Evolutionary conservation across 148 eudicot species (phyloP).

Genomic region (Rhododendron ferrugineum): DNA sequence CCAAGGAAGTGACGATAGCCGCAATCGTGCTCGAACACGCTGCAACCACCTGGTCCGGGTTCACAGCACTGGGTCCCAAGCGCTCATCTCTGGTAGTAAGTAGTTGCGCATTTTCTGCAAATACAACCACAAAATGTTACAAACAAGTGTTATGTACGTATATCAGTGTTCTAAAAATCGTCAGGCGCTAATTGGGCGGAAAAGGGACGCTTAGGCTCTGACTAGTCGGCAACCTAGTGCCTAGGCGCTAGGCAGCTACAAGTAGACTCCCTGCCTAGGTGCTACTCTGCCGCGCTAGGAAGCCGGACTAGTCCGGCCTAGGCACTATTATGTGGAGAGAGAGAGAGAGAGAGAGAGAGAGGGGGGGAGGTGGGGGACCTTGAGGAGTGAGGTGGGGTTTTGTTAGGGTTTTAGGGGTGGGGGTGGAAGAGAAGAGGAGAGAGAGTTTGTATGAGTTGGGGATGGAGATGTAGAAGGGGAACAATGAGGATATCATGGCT

Average conservation of each 20-base stretch:
- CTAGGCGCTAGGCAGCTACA: too few species aligned
- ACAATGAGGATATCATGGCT: conserved; percentile 17
- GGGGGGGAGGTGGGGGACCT: conserved; percentile 17
- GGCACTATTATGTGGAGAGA: background rate
- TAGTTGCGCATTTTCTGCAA: conserved; percentile 41
- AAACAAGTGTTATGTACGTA: background rate
- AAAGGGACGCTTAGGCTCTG: too few species aligned
- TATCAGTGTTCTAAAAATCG: too few species aligned
- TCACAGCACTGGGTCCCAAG: conserved; percentile 21
- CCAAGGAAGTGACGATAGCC: conserved; percentile 91
- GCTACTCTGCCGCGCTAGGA: too few species aligned
- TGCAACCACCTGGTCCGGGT: conserved; percentile 13
- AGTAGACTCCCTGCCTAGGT: too few species aligned
- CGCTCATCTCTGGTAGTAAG: conserved; percentile 68
- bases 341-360: background rate
- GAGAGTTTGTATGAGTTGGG: conserved; percentile 18
- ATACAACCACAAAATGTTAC: background rate
- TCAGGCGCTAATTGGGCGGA: too few species aligned
- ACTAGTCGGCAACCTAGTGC: too few species aligned
- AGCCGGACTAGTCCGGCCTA: too few species aligned
- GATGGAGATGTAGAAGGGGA: conserved; percentile 17
- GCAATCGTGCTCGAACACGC: conserved; percentile 60
- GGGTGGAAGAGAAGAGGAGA: conserved; percentile 23
- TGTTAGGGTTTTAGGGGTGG: conserved; percentile 20
- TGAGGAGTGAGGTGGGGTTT: conserved; percentile 20